Conservation (phyloP, 2,329 filamentous ascomycete species). For the Microdochium nivale region DNA sequence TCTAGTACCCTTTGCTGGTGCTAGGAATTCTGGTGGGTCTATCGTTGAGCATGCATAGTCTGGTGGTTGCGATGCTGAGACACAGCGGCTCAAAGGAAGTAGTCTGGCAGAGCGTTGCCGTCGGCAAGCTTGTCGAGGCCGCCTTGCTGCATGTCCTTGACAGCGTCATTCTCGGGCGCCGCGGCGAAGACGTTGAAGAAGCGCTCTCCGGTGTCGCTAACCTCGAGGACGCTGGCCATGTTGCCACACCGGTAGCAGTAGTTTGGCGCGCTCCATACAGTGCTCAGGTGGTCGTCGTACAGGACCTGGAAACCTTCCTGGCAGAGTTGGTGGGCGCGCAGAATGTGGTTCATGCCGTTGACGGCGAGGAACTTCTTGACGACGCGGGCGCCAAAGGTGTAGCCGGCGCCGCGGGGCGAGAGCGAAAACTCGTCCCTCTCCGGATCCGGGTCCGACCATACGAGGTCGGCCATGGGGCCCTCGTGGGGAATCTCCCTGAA, state of each 20-base stretch:
- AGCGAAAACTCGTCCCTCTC: slow-evolving; percentile 96
- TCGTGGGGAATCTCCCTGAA: slow-evolving; percentile 98
- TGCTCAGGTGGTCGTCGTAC: slow-evolving; percentile 89
- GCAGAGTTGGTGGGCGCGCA: slow-evolving; percentile 95
- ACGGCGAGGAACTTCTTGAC: slow-evolving; percentile 97
- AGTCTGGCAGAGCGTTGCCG: slow-evolving; percentile 56
- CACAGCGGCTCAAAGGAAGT: slow-evolving; percentile 43
- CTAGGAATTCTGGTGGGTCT: no score
- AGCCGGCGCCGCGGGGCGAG: slow-evolving; percentile 86
- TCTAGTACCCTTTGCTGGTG: no score
- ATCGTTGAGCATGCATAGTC: no score
- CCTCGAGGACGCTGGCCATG: slow-evolving; percentile 92
- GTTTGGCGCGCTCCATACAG: slow-evolving; percentile 96
- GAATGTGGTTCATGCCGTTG: slow-evolving; percentile 95
- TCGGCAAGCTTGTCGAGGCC: slow-evolving; percentile 59
- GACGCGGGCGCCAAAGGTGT: slow-evolving; percentile 95
- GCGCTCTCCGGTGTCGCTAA: slow-evolving; percentile 83
- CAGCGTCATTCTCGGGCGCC: slow-evolving; percentile 87
- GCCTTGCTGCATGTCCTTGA: slow-evolving; percentile 74
- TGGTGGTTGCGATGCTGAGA: no score
- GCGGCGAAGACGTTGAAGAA: slow-evolving; percentile 98
- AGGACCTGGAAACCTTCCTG: slow-evolving; percentile 97
- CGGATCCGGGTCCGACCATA: slow-evolving; percentile 97
- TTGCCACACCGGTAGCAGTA: slow-evolving; percentile 96
- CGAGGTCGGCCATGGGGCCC: slow-evolving; percentile 97